These are phyloP conservation scores for Graphiopsis chlorocephala DNA, from an alignment of 2,329 filamentous ascomycete genomes.

Conservation along the genomic window DNA sequence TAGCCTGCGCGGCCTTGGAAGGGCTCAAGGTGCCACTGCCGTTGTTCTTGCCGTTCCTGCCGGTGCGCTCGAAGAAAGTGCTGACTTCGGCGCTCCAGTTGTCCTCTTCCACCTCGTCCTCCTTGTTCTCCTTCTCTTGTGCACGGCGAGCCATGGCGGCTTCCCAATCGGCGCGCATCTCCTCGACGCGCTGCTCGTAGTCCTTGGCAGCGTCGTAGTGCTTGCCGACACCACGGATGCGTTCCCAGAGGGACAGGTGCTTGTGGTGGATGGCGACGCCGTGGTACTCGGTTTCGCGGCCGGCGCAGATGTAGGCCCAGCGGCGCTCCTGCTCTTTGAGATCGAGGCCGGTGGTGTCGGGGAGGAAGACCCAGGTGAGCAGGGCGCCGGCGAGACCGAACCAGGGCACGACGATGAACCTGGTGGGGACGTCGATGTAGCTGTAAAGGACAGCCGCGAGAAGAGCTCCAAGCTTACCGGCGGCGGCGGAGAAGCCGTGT, in stretches of 20 bases:
- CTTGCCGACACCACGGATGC: constrained; percentile 73
- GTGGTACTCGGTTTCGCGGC: constrained; percentile 79
- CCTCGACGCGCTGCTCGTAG: constrained; percentile 73
- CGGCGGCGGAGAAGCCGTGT: constrained; percentile 89
- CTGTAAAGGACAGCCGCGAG: constrained; percentile 87
- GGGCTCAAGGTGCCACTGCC: constrained; percentile 11
- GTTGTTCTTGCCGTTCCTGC: background rate
- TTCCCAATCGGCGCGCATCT: constrained; percentile 63
- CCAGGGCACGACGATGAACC: constrained; percentile 93
- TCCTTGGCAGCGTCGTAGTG: constrained; percentile 79
- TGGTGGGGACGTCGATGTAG: constrained; percentile 81
- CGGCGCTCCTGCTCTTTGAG: constrained; percentile 96
- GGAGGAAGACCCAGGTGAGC: constrained; percentile 79
- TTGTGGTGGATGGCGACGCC: constrained; percentile 85
- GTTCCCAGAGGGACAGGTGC: constrained; percentile 87
- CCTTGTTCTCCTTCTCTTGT: constrained; percentile 47
- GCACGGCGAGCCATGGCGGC: constrained; percentile 55
- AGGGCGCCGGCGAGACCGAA: constrained; percentile 86
- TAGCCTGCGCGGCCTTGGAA: background rate
- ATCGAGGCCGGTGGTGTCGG: constrained; percentile 95
- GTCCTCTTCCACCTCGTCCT: constrained; percentile 41
- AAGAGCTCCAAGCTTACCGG: constrained; percentile 85
- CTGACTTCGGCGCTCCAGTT: constrained; percentile 50
- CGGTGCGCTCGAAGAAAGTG: constrained; percentile 54
- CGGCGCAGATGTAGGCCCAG: constrained; percentile 81